Evolutionary conservation across 192 early-diverging fungal genomes (phyloP), one percentile per base, ranked within the genome.

Genomic region (Backusella sp.): DNA sequence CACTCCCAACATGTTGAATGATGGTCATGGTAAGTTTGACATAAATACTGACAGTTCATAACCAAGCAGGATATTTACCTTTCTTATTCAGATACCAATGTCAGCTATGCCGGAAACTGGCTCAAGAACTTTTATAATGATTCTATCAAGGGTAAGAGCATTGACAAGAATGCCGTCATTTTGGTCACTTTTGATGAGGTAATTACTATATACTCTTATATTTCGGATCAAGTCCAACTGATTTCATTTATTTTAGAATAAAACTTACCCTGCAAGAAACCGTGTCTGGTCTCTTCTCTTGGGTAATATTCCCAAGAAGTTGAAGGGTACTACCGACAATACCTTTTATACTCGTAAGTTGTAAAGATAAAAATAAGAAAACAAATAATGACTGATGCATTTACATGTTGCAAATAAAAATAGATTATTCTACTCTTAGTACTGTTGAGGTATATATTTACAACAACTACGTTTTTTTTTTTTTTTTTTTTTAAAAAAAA

Each of bases 1-100:
- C n/a, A 77, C 76, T n/a, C 92, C 92, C 17, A 85, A 93, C 80
- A 83, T 91, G 74, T 77, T 76, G 26, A 86, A 90, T 69, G 83
- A 90, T 77, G 88, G 83, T 15, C 84, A 88, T 35, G 78, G 56
- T 62, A 62, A 62, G 3, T 28, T 62, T 28, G 23, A 14, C 56
- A 28, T 62, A 11, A 28, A 62, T 28, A 4, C 28, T 28, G 8
- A 1, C 2, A 26, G 28, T 12, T 39, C 37, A 32, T 32, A 21
- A 53, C 21, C 19, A 62, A 62, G 12, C 4, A 28, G 0, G 1
- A 12, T 0, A 62, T 62, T 85, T 70, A 88, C 4, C 6, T 3
- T 35, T 35, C 11, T 32, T 28, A 11, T 68, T 62, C 12, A 62
- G 56, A 76, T 49, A 76, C 88, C 69, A 86, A 81, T 36, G 69